A percentile compares a stretch with the other conserved stretches of the same genome.
phyloP scores from a whole-genome alignment of 352 stramenopile genomes.

The Saprolegnia diclina region DNA sequence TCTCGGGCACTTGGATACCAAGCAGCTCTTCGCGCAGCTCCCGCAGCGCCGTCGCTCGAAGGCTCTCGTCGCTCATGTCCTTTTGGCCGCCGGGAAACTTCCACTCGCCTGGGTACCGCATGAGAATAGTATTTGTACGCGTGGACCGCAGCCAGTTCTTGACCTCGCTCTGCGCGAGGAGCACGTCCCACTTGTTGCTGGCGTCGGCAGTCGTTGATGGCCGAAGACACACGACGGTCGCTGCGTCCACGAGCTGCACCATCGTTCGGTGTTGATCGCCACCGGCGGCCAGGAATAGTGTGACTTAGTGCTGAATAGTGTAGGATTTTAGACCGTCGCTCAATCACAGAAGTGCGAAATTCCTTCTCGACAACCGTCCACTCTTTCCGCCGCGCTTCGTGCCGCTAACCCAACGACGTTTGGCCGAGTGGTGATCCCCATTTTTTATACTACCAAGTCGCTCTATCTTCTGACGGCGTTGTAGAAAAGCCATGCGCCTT shows the following conservation, averaged over 20 bases:
- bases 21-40: slow-evolving; percentile 56
- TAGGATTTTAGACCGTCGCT: no score
- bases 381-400: no score
- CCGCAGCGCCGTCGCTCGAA: slow-evolving; percentile 38
- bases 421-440: not conserved
- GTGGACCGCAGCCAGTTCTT: slow-evolving; percentile 64
- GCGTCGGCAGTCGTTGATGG: slow-evolving; percentile 11
- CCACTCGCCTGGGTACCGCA: slow-evolving; percentile 62
- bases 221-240: slow-evolving; percentile 36
- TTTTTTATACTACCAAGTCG: not conserved
- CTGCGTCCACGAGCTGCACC: slow-evolving; percentile 32
- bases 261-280: not conserved
- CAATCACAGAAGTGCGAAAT: no score
- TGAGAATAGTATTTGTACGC: slow-evolving; percentile 36
- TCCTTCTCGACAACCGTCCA: no score
- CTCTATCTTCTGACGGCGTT: no score
- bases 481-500: no score
- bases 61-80: slow-evolving; percentile 37
- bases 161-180: slow-evolving; percentile 56
- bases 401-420: no score
- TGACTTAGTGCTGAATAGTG: no score
- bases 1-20: slow-evolving; percentile 29
- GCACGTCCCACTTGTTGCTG: slow-evolving; percentile 40
- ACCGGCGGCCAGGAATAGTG: no score
- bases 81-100: slow-evolving; percentile 55